A percentile compares a stretch with the other conserved stretches of the same genome.
Evolutionary conservation across 176 grass and related monocot genomes (phyloP).

Genomic region (Eleusine indica): DNA sequence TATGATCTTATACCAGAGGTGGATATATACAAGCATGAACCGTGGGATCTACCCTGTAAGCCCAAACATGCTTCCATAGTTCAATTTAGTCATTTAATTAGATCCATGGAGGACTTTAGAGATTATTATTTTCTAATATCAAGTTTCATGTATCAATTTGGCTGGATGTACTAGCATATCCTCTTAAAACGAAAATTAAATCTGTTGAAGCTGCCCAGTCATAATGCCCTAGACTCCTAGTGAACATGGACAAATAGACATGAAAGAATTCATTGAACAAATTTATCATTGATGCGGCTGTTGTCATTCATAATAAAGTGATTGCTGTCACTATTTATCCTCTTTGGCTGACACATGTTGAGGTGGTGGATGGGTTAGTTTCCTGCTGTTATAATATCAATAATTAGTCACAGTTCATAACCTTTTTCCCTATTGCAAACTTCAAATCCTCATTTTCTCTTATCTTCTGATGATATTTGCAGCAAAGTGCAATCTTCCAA

Average conservation of each 20-base stretch:
- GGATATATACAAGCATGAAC: conserved; percentile 98
- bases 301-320: conserved; percentile 25
- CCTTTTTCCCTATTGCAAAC: neutral
- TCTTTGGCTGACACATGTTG: conserved; percentile 6
- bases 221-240: neutral
- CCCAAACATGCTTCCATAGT: conserved; percentile 5
- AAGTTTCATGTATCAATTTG: neutral
- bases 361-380: neutral
- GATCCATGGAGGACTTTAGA: neutral
- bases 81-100: conserved; percentile 8
- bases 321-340: conserved; percentile 16
- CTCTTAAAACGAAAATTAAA: neutral
- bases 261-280: neutral
- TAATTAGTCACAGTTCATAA: neutral
- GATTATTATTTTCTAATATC: neutral
- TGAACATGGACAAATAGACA: conserved; percentile 5
- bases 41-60: conserved; percentile 95
- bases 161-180: neutral
- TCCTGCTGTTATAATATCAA: neutral
- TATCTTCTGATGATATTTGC: conserved; percentile 31
- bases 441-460: conserved; percentile 30
- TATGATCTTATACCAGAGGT: conserved; percentile 68
- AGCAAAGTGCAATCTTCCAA: conserved; percentile 68
- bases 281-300: conserved; percentile 3
- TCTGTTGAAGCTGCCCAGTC: neutral